Conservation (phyloP, 164 flowering plant species). For the Magnolia sinica region DNA sequence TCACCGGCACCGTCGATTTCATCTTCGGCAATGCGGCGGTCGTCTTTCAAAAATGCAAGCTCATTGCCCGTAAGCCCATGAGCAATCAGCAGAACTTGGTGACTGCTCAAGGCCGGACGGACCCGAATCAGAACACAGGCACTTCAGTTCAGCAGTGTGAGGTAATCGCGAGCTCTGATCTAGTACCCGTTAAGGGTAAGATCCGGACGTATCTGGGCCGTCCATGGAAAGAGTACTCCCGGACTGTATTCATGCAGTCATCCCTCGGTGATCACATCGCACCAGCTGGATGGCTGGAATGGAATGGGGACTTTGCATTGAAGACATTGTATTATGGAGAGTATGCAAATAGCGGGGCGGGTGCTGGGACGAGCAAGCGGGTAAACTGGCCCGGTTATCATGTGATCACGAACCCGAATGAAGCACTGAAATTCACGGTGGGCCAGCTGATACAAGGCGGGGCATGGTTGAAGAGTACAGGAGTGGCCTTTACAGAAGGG, state of each 20-base stretch:
- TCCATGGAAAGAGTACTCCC: slow-evolving; percentile 51
- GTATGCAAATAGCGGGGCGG: slow-evolving; percentile 39
- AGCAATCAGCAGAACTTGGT: slow-evolving; percentile 39
- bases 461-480: slow-evolving; percentile 32
- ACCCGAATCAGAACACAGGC: slow-evolving; percentile 47
- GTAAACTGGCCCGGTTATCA: slow-evolving; percentile 47
- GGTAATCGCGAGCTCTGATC: slow-evolving; percentile 34
- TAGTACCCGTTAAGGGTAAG: slow-evolving; percentile 29
- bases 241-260: slow-evolving; percentile 44
- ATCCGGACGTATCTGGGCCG: slow-evolving; percentile 41
- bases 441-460: slow-evolving; percentile 41
- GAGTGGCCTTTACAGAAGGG: slow-evolving; percentile 39
- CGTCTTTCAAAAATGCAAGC: slow-evolving; percentile 40
- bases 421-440: slow-evolving; percentile 41
- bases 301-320: slow-evolving; percentile 39
- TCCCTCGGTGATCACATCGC: slow-evolving; percentile 32
- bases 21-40: slow-evolving; percentile 52
- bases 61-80: slow-evolving; percentile 40
- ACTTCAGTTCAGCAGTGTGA: slow-evolving; percentile 46
- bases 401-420: slow-evolving; percentile 28
- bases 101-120: slow-evolving; percentile 43
- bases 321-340: slow-evolving; percentile 46
- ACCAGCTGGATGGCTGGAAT: slow-evolving; percentile 35
- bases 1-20: slow-evolving; percentile 53
- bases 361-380: slow-evolving; percentile 32